Base-by-base conservation (phyloP, 2,329 filamentous ascomycete species). In the Myriosclerotinia scirpicola region DNA sequence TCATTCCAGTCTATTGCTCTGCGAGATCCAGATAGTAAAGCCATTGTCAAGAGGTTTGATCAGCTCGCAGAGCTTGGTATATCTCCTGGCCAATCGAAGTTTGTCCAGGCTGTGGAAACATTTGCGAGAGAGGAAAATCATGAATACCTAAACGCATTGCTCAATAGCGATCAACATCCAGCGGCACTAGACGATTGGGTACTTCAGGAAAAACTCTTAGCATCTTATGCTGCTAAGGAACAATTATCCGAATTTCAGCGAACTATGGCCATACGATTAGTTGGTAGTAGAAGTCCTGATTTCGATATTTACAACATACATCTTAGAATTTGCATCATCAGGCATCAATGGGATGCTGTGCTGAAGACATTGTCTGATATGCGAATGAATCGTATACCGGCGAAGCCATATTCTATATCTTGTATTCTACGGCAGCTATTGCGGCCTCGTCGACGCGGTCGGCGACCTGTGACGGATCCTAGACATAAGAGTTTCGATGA, bases 1-100 rank as follows among this genome's bases (percentile, higher is more conserved):
- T 90, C 92, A 5, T 76, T 97, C 26, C 90, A 93, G 70, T 89
- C 93, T 55, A 86, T 97, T 76, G 91, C 88, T 4, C 77, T 90
- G 14, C 84, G 91, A 73, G 85, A 90, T 63, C 76, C 80, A 1
- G 83, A 83, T 12, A 76, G 86, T 0, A 78, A 82, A 42, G 83
- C 82, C 8, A 80, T 95, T n/a, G 74, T 81, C 34, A 75, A 79
- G 0, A 85, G 86, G 42, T 82, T 96, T 36, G 76, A 81, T 36
- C 82, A 86, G 64, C 80, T 97, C 3, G 80, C 84, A 68, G 79
- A 82, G 62, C 80, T 85, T 7, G 87, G 86, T 0, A 90, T 97
- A 40, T 80, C 81, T 0, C 80, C 92, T 38, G 82, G 85, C 5
- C 78, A 82, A 6, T 87, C 85, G 5, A 82, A 84, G 2, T 97